These are phyloP conservation scores for Boletales sp. DNA, from an alignment of 768 basidiomycete species.

Conservation along the genomic window DNA sequence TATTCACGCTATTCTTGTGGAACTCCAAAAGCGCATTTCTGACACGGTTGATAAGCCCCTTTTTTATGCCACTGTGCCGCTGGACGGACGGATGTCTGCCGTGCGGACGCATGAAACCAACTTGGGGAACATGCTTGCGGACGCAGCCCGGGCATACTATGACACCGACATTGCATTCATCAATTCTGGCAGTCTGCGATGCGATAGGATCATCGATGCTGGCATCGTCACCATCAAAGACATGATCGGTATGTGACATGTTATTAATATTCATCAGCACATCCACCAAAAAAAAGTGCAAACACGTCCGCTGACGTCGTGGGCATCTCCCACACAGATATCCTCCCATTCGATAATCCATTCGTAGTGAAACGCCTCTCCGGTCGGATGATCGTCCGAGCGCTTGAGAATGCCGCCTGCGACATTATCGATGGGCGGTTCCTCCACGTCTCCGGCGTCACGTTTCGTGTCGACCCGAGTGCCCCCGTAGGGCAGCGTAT, in stretches of 20 bases:
- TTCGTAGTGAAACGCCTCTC: slow-evolving; percentile 5
- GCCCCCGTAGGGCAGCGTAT: slow-evolving; percentile 3
- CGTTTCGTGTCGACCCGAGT: slow-evolving; percentile 1
- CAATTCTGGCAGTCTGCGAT: slow-evolving; percentile 2
- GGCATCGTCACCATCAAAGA: slow-evolving; percentile 5
- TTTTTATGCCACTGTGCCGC: slow-evolving; percentile 2
- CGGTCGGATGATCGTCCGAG: background rate
- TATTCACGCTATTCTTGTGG: background rate
- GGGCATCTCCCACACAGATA: background rate
- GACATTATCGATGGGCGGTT: slow-evolving; percentile 6
- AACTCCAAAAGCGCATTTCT: background rate
- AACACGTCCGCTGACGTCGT: no score
- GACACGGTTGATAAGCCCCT: background rate
- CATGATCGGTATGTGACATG: slow-evolving; percentile 10
- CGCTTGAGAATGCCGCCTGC: slow-evolving; percentile 10
- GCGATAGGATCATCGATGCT: slow-evolving; percentile 6
- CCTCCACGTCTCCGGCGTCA: slow-evolving; percentile 2
- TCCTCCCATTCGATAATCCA: slow-evolving; percentile 3
- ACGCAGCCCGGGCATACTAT: slow-evolving; percentile 18
- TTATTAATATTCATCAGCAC: no score
- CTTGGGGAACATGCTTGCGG: slow-evolving; percentile 5
- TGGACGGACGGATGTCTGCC: slow-evolving; percentile 3
- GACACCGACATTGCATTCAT: slow-evolving; percentile 14
- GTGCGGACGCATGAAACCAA: slow-evolving; percentile 1
- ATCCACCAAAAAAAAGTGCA: background rate